Evolutionary conservation across 306 rosid genomes (phyloP), one percentile per base, ranked within the genome.

Genomic region (Trifolium repens): DNA sequence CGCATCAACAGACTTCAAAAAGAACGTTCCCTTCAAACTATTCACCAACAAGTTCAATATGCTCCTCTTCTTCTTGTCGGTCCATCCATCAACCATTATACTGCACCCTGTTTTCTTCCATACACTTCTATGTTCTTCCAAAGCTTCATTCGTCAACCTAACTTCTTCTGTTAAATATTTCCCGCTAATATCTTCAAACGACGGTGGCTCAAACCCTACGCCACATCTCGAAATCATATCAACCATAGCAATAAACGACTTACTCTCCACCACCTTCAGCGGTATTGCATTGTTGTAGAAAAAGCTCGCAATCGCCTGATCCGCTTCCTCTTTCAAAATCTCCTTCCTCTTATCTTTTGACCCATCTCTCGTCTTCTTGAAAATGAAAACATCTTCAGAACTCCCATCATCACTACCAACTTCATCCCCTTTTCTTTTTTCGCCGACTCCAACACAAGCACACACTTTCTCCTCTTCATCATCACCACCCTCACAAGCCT

Each of bases 241-340:
- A 13, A 40, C 14, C 67, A 60, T 60, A 13, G 9, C 9, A 30
- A 30, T 14, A 35, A 60, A 60, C 9, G 32, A 40, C 34, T 30
- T 37, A 60, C 43, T 60, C 22, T 14, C 32, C 16, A 8, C 67
- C 5, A 16, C 42, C n/a, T 60, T 32, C 13, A 60, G 8, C 11
- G 19, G 42, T 60, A 60, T 60, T 3, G 22, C 67, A 60, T 60
- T 60, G 67, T 14, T 14, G 43, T 32, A 60, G 42, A 60, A 44
- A 24, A 57, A 57, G n/a, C 61, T 55, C 12, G 32, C 61, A 55
- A 55, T 55, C 27, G 61, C 61, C 22, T 1, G 34, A 55, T 19
- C 4, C 13, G 61, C 61, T 55, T 55, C 61, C 61, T 19, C 61
- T 16, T 5, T 55, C 34, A 55, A 55, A 9, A 10, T 55, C 27